Base-by-base conservation (phyloP, 371 early-diverging fungal genomes). In the Zopfochytrium polystomum region DNA sequence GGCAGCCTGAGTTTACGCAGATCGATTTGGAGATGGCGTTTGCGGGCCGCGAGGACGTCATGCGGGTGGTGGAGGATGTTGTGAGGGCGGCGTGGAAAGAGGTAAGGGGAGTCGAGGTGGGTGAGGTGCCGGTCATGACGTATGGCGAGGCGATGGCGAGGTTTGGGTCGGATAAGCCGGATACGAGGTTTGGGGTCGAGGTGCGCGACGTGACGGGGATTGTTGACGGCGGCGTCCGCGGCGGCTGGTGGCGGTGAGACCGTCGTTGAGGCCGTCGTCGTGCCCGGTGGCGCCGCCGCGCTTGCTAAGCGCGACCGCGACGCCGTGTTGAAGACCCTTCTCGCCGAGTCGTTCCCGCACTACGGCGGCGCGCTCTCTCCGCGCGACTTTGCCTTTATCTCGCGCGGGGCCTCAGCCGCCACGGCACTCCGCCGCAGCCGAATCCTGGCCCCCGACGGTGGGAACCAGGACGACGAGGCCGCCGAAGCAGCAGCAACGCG, bases 1-100 rank as follows among this genome's bases (percentile, higher is more conserved):
- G 94, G 29, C 95, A 95, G 67, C 94, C 94, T 3, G 95, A 95
- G 66, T 95, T 95, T 56, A 93, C 94, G 1, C 93, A 93, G 75
- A 81, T 95, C 48, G 95, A 95, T 78, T 47, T 95, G 34, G 95
- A 95, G 68, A 87, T 95, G 81, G 85, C 91, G 1, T 95, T 93
- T 82, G 78, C 85, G 2, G 75, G 80, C 25, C 79, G 80, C 31
- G 62, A 71, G 11, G 89, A 90, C 62, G 81, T 93, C 22, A 90
- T 86, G 67, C 49, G 49, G 4, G 63, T 93, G 1, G 79, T 90
- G n/a, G 90, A 93, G 68, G 83, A 81, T n/a, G 71, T 92, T 57
- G 79, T 93, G 0, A 74, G 78, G 9, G 57, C 67, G 30, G 77
- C 92, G 6, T 93, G 90, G 91, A 75, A 77, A 31, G 73, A 71